Percentiles rank a stretch among this genome's conserved stretches.
These are phyloP conservation scores for Didymella keratinophila DNA, from an alignment of 2,329 filamentous ascomycete genomes.

Conservation along the genomic window DNA sequence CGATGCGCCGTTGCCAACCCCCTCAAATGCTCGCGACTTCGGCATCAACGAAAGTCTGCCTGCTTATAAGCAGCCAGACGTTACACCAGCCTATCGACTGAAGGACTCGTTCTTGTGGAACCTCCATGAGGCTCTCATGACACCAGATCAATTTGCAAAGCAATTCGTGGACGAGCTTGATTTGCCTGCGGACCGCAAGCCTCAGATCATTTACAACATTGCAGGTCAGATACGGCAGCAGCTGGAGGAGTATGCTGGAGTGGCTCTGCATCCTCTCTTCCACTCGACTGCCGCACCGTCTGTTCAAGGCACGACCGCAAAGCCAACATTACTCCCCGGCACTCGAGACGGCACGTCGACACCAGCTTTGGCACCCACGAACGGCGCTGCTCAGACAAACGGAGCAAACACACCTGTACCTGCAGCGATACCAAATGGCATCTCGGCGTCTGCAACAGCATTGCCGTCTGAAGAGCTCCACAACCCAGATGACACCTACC, in stretches of 20 bases:
- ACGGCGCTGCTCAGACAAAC: slow-evolving; percentile 54
- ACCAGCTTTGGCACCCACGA: slow-evolving; percentile 56
- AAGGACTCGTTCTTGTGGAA: slow-evolving; percentile 99
- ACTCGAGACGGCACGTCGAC: slow-evolving; percentile 62
- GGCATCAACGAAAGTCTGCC: slow-evolving; percentile 75
- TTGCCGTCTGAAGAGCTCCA: slow-evolving; percentile 73
- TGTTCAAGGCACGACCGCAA: slow-evolving; percentile 41
- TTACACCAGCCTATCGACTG: slow-evolving; percentile 83
- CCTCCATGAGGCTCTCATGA: slow-evolving; percentile 90
- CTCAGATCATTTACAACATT: slow-evolving; percentile 76
- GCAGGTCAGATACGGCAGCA: slow-evolving; percentile 95
- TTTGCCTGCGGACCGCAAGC: slow-evolving; percentile 73
- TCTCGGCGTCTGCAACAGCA: slow-evolving; percentile 75
- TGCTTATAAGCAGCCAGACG: slow-evolving; percentile 80
- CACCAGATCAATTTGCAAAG: slow-evolving; percentile 94
- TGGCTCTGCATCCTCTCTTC: slow-evolving; percentile 91
- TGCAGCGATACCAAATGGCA: slow-evolving; percentile 59
- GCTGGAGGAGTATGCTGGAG: slow-evolving; percentile 93
- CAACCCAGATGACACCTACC: slow-evolving; percentile 93
- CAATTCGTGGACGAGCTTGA: slow-evolving; percentile 91
- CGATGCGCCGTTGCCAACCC: slow-evolving; percentile 68
- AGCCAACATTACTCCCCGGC: slow-evolving; percentile 48
- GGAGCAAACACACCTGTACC: slow-evolving; percentile 58
- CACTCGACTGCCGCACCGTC: slow-evolving; percentile 61
- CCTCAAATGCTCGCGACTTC: slow-evolving; percentile 64